Percentiles rank a stretch among this genome's conserved stretches.
Evolutionary conservation across 2,329 filamentous ascomycete genomes (phyloP).

Genomic region (Emergomyces pasteurianus): DNA sequence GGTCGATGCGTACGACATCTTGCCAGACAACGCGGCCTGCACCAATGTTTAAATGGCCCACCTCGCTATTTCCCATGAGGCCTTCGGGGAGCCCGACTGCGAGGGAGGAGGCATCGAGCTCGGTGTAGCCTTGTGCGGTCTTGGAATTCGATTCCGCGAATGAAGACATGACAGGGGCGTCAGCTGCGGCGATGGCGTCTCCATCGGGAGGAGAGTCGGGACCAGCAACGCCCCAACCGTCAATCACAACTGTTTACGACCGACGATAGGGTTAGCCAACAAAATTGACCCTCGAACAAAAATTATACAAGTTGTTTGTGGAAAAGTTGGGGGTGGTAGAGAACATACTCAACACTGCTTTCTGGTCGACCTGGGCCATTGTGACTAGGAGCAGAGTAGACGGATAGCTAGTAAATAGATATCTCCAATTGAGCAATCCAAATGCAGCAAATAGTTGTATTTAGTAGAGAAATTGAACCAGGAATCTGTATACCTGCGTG

Average conservation of each 20-base stretch:
- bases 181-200: slow-evolving; percentile 86
- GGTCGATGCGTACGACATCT: slow-evolving; percentile 92
- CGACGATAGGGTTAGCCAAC: slow-evolving; percentile 9
- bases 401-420: neutral
- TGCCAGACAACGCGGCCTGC: slow-evolving; percentile 98
- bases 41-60: slow-evolving; percentile 97
- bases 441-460: neutral
- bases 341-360: slow-evolving; percentile 53
- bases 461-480: neutral
- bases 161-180: slow-evolving; percentile 90
- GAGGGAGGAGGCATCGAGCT: slow-evolving; percentile 90
- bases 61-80: slow-evolving; percentile 97
- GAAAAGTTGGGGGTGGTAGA: slow-evolving; percentile 11
- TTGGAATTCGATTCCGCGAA: slow-evolving; percentile 57
- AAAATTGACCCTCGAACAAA: slow-evolving; percentile 18
- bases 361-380: slow-evolving; percentile 58
- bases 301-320: slow-evolving; percentile 4
- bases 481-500: too few species aligned
- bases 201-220: slow-evolving; percentile 72
- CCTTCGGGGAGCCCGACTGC: slow-evolving; percentile 93
- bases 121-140: slow-evolving; percentile 71
- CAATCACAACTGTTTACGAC: slow-evolving; percentile 73
- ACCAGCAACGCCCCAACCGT: slow-evolving; percentile 88
- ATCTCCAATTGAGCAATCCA: neutral
- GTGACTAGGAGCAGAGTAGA: slow-evolving; percentile 18